Conservation (phyloP, 1,139 yeast genomes). For the Debaryomycetaceae sp. region DNA sequence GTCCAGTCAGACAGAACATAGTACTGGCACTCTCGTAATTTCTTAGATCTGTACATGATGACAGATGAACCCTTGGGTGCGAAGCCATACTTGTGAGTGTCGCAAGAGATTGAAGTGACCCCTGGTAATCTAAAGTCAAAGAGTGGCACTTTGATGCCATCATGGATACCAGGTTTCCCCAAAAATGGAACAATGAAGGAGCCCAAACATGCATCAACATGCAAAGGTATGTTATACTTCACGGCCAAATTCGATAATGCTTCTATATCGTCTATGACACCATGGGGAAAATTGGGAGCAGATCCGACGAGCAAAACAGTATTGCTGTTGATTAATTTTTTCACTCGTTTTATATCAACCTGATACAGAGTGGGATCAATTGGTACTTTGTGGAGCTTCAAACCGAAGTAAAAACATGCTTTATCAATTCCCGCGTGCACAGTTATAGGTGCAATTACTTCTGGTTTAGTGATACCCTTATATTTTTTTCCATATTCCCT, state of each 20-base stretch:
- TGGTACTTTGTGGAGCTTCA: conserved; percentile 79
- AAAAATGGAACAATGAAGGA: conserved; percentile 85
- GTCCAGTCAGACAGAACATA: conserved; percentile 83
- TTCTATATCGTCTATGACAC: conserved; percentile 86
- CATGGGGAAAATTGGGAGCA: conserved; percentile 97
- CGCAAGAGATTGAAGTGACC: conserved; percentile 96
- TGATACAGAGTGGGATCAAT: conserved; percentile 64
- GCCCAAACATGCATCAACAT: conserved; percentile 94
- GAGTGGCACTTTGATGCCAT: conserved; percentile 41
- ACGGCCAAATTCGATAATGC: conserved; percentile 66
- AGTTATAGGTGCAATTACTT: conserved; percentile 83
- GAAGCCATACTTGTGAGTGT: conserved; percentile 96
- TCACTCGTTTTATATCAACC: conserved; percentile 65
- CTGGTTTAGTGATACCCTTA: conserved; percentile 69
- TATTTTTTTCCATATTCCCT: conserved; percentile 57
- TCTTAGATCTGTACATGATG: conserved; percentile 75
- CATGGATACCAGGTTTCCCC: conserved; percentile 59
- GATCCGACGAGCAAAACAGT: conserved; percentile 87
- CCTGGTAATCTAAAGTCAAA: conserved; percentile 91
- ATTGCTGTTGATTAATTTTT: conserved; percentile 64
- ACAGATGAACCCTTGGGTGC: conserved; percentile 97
- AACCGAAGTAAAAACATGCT: conserved; percentile 88
- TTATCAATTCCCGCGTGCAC: conserved; percentile 96
- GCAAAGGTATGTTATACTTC: conserved; percentile 69
- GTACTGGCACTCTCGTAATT: conserved; percentile 77